phyloP scores from a whole-genome alignment of 176 grass and related monocot genomes.

The Hordeum marinum region DNA sequence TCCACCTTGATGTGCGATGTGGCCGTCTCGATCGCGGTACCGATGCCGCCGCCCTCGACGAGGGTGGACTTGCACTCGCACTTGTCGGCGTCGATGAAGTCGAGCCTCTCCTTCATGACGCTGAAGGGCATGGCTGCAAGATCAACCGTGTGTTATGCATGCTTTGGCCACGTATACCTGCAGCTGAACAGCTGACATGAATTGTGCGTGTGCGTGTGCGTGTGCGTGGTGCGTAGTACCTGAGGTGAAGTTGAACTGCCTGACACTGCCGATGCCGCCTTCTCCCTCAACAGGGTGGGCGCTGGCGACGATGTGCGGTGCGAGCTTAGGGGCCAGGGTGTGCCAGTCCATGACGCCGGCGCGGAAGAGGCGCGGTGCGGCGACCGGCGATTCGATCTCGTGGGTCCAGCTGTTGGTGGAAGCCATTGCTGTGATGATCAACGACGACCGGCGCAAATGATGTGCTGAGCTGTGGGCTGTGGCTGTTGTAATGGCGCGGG shows the following conservation, averaged over 20 bases:
- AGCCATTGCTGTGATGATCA: conserved; percentile 5
- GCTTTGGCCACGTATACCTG: background rate
- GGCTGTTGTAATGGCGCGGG: background rate
- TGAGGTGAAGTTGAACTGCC: conserved; percentile 79
- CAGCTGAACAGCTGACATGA: background rate
- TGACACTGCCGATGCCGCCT: conserved; percentile 48
- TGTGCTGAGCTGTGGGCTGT: background rate
- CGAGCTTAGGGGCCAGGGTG: conserved; percentile 59
- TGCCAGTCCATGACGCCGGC: conserved; percentile 74
- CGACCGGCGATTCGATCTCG: conserved; percentile 48
- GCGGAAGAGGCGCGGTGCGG: conserved; percentile 63
- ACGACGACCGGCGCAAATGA: background rate
- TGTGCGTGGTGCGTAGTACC: conserved; percentile 1
- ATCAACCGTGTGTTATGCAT: background rate
- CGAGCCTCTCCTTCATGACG: conserved; percentile 55
- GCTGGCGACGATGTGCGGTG: conserved; percentile 48
- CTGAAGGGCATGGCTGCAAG: conserved; percentile 47
- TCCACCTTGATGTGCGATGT: conserved; percentile 62
- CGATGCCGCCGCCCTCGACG: conserved; percentile 63
- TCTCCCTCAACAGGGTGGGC: conserved; percentile 38
- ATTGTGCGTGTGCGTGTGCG: too few species aligned
- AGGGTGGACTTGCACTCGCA: conserved; percentile 55
- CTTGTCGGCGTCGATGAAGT: conserved; percentile 51
- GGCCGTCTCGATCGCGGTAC: conserved; percentile 30
- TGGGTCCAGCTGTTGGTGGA: conserved; percentile 36